These are phyloP conservation scores for Dipteronia sinensis DNA, from an alignment of 345 rosid genomes.

Conservation along the genomic window DNA sequence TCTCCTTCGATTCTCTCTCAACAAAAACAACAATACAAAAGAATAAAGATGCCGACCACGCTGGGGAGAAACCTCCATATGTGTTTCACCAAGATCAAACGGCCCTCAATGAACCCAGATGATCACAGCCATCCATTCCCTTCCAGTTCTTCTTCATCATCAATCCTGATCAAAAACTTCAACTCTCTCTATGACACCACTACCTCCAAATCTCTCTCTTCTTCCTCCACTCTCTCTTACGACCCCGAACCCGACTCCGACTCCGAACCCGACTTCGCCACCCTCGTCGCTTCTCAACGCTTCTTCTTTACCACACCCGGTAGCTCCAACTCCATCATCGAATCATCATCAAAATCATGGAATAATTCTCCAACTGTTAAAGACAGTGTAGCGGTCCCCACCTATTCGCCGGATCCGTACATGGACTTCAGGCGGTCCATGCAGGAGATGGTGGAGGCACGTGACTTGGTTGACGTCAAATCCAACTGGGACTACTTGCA, in stretches of 20 bases:
- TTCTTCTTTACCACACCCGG: conserved; percentile 96
- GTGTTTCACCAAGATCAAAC: conserved; percentile 54
- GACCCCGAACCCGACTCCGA: conserved; percentile 55
- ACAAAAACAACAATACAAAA: background rate
- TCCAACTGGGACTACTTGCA: conserved; percentile 73
- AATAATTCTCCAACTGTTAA: conserved; percentile 16
- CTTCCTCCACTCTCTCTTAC: conserved; percentile 11
- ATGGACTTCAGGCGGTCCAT: conserved; percentile 84
- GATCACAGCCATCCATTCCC: conserved; percentile 5
- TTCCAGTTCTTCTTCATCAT: conserved; percentile 22
- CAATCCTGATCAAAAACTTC: conserved; percentile 37
- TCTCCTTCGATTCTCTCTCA: background rate
- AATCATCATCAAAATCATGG: conserved; percentile 34
- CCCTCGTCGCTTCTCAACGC: conserved; percentile 72
- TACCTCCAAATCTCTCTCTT: conserved; percentile 18
- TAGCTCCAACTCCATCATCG: conserved; percentile 82
- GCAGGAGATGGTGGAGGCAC: conserved; percentile 97
- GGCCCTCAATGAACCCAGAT: conserved; percentile 24
- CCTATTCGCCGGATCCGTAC: conserved; percentile 83
- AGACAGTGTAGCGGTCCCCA: conserved; percentile 59
- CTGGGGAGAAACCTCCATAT: conserved; percentile 48
- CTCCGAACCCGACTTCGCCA: conserved; percentile 61
- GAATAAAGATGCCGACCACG: conserved; percentile 30
- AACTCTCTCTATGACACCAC: conserved; percentile 48
- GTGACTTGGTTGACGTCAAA: conserved; percentile 48